Evolutionary conservation across 192 early-diverging fungal species (phyloP), one percentile per base, ranked within the genome.

Genomic region (Chytriomyces confervae): DNA sequence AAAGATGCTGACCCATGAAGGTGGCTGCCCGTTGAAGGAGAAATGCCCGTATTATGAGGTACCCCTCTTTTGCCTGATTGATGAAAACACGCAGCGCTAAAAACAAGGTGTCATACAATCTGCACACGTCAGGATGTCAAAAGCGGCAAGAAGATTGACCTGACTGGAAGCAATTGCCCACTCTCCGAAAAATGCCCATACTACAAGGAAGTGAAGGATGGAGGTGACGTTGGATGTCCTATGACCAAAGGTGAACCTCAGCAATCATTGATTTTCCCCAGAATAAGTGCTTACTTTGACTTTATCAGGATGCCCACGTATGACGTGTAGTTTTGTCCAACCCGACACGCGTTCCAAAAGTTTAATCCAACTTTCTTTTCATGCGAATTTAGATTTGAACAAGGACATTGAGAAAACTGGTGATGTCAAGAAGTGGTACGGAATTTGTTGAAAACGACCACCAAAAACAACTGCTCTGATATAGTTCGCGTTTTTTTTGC

Each of bases 171-270:
- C 43, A 63, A 80, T n/a, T 83, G 82, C 70, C 82, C 82, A n/a
- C 63, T 83, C 50, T 75, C 75, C 5, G 71, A 72, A 23, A 83
- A 83, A 61, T 83, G 82, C 66, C 82, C 82, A 6, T 83, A 83
- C 66, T 83, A 83, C 72, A 69, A 71, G 11, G 82, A 83, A 50
- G 27, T 83, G 29, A 83, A 83, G 68, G 65, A 64, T 51, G 78
- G 75, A 1, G 13, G 13, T 4, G 8, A n/a, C 46, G 66, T 20
- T 6, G 66, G 47, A 46, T 69, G 66, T n/a, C 66, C 66, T 5
- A 13, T 69, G 27, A 46, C 29, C 5, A 60, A 60, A 60, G 57
- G 57, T 60, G 29, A 36, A n/a, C 2, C 29, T 2, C 2, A 0
- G 29, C 29, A 36, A 36, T 36, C 29, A 36, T 36, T 36, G 2